These are phyloP conservation scores for Pseudopithomyces maydicus DNA, from an alignment of 2,329 filamentous ascomycete species.

Conservation along the genomic window DNA sequence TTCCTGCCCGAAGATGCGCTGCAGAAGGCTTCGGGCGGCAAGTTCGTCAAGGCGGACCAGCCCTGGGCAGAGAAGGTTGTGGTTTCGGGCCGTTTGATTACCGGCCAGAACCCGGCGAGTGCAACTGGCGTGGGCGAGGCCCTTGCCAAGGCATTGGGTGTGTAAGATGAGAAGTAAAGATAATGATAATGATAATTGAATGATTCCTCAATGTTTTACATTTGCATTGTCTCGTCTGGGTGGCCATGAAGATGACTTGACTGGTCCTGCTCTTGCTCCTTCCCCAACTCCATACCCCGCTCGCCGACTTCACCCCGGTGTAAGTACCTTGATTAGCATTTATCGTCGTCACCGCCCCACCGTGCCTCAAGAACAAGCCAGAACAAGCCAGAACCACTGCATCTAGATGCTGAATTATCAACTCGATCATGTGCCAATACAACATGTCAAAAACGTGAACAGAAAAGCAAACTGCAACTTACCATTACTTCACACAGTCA, in stretches of 20 bases:
- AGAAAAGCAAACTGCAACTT: no score
- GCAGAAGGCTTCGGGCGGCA: constrained; percentile 55
- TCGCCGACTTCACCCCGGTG: no score
- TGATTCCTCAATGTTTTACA: background rate
- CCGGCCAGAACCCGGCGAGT: constrained; percentile 55
- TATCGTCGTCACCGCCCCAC: no score
- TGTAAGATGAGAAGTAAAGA: constrained; percentile 11
- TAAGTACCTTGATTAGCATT: no score
- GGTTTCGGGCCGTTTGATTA: constrained; percentile 48
- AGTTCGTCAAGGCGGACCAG: constrained; percentile 61
- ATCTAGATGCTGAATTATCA: no score
- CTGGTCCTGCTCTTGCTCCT: no score
- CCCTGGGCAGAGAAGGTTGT: constrained; percentile 54
- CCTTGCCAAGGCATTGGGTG: constrained; percentile 45
- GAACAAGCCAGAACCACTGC: no score
- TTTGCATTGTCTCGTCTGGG: background rate
- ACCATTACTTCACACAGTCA: no score
- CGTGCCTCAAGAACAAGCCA: no score
- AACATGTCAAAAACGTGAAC: no score
- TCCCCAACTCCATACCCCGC: no score
- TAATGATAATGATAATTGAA: background rate
- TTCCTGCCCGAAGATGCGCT: constrained; percentile 66
- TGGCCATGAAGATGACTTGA: background rate
- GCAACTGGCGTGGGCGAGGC: constrained; percentile 51
- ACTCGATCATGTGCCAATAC: no score